Percentiles rank a stretch among this genome's conserved stretches.
Evolutionary conservation across 441 rosid species (phyloP).

Genomic region (Populus hybrid): DNA sequence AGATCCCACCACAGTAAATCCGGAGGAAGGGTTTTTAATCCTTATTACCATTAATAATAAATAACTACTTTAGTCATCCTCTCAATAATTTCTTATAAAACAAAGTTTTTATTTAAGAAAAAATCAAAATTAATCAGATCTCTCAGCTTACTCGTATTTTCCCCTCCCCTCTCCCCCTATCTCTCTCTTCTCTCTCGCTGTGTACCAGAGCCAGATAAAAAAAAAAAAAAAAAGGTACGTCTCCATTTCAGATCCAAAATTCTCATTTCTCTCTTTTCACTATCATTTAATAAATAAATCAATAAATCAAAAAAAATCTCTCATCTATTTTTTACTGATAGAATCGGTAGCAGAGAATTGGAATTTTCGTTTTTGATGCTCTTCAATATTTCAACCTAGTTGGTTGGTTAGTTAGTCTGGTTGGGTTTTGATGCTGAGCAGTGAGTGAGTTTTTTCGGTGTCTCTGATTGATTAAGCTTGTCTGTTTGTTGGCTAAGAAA

Average conservation of each 20-base stretch:
- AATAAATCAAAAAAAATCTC: no score
- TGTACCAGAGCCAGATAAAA: background rate
- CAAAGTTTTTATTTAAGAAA: background rate
- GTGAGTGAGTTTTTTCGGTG: background rate
- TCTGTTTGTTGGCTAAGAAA: background rate
- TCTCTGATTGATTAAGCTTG: background rate
- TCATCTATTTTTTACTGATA: no score
- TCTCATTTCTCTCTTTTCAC: background rate
- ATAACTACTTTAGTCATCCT: background rate
- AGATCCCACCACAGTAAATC: background rate
- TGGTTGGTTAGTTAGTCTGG: background rate
- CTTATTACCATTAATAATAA: background rate
- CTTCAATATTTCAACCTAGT: no score
- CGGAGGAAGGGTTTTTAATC: background rate
- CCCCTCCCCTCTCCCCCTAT: background rate
- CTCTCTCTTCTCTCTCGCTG: no score
- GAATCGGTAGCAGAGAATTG: background rate
- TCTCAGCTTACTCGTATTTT: background rate
- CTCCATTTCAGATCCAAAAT: conserved; percentile 11
- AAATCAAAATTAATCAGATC: background rate
- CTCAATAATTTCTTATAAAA: background rate
- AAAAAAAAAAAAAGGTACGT: conserved; percentile 5
- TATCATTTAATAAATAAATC: background rate
- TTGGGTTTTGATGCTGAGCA: background rate
- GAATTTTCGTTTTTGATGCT: background rate